Evolutionary conservation across 2,329 filamentous ascomycete species (phyloP).

Genomic region (Sarocladiaceae sp.): DNA sequence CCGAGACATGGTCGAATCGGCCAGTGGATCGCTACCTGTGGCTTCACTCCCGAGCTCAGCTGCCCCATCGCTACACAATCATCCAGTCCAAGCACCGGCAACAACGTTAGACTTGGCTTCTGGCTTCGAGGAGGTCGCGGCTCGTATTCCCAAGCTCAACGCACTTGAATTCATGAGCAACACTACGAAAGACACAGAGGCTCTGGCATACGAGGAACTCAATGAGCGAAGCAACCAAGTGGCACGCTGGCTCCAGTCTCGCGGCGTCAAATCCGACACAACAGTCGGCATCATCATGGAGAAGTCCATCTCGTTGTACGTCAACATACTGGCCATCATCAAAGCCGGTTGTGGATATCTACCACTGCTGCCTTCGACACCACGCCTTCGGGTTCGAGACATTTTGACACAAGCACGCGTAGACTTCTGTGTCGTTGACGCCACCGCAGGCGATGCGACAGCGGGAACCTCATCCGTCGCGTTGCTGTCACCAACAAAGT

Average conservation of each 20-base stretch:
- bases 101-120: conserved; percentile 40
- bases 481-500: not conserved
- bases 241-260: conserved; percentile 46
- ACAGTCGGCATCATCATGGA: conserved; percentile 73
- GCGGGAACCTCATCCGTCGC: not conserved
- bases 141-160: conserved; percentile 41
- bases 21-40: not conserved
- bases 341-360: conserved; percentile 77
- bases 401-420: conserved; percentile 61
- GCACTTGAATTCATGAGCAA: conserved; percentile 62
- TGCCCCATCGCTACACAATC: not conserved
- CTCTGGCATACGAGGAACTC: conserved; percentile 60
- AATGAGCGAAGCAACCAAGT: conserved; percentile 61
- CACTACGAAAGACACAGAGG: not conserved
- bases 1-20: not conserved
- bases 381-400: conserved; percentile 51
- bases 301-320: conserved; percentile 70
- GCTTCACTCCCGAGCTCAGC: not conserved
- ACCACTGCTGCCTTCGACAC: conserved; percentile 72
- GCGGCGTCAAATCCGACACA: conserved; percentile 45
- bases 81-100: conserved; percentile 19
- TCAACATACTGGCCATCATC: conserved; percentile 67
- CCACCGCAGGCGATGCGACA: conserved; percentile 12
- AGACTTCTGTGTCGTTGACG: conserved; percentile 38
- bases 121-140: conserved; percentile 51